phyloP scores from a whole-genome alignment of 179 eudicot species.

The Spinacia oleracea region DNA sequence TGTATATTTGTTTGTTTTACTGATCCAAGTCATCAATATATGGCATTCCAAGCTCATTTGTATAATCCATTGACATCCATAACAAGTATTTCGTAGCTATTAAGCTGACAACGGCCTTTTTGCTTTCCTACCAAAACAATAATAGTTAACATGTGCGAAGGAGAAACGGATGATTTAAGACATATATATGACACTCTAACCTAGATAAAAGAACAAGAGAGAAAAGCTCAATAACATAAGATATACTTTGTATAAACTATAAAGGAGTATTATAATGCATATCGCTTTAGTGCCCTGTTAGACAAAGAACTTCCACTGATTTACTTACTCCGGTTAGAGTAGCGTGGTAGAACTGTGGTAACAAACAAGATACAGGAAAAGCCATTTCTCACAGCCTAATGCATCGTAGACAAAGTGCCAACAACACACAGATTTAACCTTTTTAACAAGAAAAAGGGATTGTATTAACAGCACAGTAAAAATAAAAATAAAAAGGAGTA shows the following conservation, averaged over 20 bases:
- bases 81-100: neutral
- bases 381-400: neutral
- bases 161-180: neutral
- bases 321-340: neutral
- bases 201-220: neutral
- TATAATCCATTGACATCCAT: neutral
- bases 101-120: neutral
- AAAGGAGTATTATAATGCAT: neutral
- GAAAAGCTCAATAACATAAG: neutral
- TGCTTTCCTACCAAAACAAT: neutral
- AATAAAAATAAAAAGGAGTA: no score
- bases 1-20: neutral
- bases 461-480: no score
- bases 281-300: neutral
- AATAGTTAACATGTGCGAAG: neutral
- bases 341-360: neutral
- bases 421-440: neutral
- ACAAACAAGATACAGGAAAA: neutral
- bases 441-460: no score
- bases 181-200: neutral
- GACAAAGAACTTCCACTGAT: neutral
- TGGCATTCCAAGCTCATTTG: slow-evolving; percentile 4
- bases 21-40: neutral
- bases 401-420: neutral
- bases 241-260: no score